Percentiles rank a stretch among this genome's conserved stretches.
Conservation (phyloP, 345 rosid species). For the Dovyalis caffra region DNA sequence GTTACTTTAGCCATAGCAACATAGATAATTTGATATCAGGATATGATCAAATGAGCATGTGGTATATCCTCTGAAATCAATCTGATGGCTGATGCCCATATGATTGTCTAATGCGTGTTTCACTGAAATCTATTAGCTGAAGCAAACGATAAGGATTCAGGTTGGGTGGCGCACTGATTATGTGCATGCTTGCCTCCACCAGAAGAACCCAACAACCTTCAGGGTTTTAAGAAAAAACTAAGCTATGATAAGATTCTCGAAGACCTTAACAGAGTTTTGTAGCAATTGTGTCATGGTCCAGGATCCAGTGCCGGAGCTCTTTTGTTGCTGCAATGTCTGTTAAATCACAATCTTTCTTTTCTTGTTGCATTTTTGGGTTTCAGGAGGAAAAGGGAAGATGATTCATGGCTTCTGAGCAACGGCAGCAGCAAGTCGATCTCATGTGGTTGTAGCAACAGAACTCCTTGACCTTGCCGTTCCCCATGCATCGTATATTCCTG, state of each 20-base stretch:
- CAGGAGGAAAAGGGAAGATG: too few species aligned
- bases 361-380: too few species aligned
- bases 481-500: not conserved
- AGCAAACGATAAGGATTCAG: slow-evolving; percentile 66
- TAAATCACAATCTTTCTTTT: not conserved
- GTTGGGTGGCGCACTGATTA: slow-evolving; percentile 74
- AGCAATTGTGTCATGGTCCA: slow-evolving; percentile 85
- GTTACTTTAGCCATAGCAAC: too few species aligned
- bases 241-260: slow-evolving; percentile 72
- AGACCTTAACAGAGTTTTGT: slow-evolving; percentile 79
- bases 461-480: not conserved
- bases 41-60: not conserved
- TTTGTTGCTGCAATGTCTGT: not conserved
- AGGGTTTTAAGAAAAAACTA: slow-evolving; percentile 75
- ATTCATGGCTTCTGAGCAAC: slow-evolving; percentile 14
- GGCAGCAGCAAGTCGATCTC: too few species aligned
- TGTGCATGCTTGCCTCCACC: slow-evolving; percentile 76
- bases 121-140: too few species aligned
- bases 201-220: slow-evolving; percentile 81
- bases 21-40: too few species aligned
- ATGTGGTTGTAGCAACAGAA: too few species aligned
- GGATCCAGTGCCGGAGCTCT: too few species aligned
- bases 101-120: too few species aligned
- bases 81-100: too few species aligned
- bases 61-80: not conserved